Conservation (phyloP, 2,329 filamentous ascomycete species). For the Fusarium verrucosum region DNA sequence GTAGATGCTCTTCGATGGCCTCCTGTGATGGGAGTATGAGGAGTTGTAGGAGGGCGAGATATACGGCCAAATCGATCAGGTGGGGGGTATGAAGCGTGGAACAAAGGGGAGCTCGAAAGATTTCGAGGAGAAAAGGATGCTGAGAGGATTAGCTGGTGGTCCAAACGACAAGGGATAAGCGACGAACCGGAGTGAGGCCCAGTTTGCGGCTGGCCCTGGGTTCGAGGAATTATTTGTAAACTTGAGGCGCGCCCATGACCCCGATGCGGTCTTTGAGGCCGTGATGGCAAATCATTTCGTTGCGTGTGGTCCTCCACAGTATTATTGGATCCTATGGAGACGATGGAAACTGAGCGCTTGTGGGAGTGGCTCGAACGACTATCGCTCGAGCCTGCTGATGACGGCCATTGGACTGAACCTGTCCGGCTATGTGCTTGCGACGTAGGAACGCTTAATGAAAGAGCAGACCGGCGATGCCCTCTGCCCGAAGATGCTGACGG, state of each 20-base stretch:
- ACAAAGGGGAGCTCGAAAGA: conserved; percentile 60
- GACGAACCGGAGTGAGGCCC: conserved; percentile 53
- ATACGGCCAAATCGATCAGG: conserved; percentile 58
- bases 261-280: conserved; percentile 63
- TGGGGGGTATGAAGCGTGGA: conserved; percentile 65
- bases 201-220: conserved; percentile 56
- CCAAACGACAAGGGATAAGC: neutral
- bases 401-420: conserved; percentile 60
- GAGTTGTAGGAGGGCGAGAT: conserved; percentile 55
- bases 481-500: conserved; percentile 53
- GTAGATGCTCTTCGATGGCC: conserved; percentile 53
- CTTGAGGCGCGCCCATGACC: conserved; percentile 83
- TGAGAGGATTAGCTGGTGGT: conserved; percentile 22
- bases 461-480: conserved; percentile 71
- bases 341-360: conserved; percentile 81
- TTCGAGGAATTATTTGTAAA: conserved; percentile 69
- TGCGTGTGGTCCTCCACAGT: conserved; percentile 59
- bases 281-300: conserved; percentile 53
- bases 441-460: conserved; percentile 69
- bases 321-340: conserved; percentile 73
- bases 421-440: conserved; percentile 56
- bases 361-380: conserved; percentile 65
- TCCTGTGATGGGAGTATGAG: conserved; percentile 55
- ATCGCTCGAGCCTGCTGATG: conserved; percentile 45
- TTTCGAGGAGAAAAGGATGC: conserved; percentile 56